phyloP scores from a whole-genome alignment of 352 stramenopile species.

The Phytophthora idaei region DNA sequence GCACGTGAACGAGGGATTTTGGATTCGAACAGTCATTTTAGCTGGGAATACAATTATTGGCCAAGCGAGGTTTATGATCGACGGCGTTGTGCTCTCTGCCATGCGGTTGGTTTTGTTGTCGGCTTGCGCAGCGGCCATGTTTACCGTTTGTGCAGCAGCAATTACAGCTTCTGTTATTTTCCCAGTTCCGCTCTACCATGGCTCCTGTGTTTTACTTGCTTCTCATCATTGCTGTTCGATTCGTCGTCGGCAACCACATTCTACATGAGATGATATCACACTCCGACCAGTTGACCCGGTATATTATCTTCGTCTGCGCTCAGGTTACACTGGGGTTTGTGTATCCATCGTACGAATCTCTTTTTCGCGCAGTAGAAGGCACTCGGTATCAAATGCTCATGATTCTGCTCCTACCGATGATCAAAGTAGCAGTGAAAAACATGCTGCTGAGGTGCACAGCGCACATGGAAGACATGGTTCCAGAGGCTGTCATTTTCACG shows the following conservation, averaged over 20 bases:
- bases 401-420: constrained; percentile 18
- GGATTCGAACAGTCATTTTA: constrained; percentile 5
- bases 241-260: neutral
- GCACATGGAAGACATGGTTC: constrained; percentile 22
- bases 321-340: constrained; percentile 3
- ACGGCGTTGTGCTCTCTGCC: constrained; percentile 1
- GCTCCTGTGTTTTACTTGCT: constrained; percentile 3
- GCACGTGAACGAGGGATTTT: constrained; percentile 14
- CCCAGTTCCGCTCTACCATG: constrained; percentile 9
- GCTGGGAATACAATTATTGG: neutral
- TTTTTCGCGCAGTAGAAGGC: neutral
- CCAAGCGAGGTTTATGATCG: neutral
- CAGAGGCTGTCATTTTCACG: constrained; percentile 20
- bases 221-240: constrained; percentile 1
- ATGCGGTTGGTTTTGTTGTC: neutral
- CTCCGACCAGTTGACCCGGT: constrained; percentile 6
- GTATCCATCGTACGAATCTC: constrained; percentile 14
- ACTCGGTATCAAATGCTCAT: constrained; percentile 2
- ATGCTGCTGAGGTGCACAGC: constrained; percentile 4
- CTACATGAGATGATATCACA: constrained; percentile 4
- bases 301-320: constrained; percentile 3
- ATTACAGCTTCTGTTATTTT: constrained; percentile 1
- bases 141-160: neutral
- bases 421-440: constrained; percentile 35
- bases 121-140: neutral